Percentiles rank a stretch among this genome's conserved stretches.
Evolutionary conservation across 2,329 filamentous ascomycete species (phyloP).

Genomic region (Colletotrichum endophyticum): DNA sequence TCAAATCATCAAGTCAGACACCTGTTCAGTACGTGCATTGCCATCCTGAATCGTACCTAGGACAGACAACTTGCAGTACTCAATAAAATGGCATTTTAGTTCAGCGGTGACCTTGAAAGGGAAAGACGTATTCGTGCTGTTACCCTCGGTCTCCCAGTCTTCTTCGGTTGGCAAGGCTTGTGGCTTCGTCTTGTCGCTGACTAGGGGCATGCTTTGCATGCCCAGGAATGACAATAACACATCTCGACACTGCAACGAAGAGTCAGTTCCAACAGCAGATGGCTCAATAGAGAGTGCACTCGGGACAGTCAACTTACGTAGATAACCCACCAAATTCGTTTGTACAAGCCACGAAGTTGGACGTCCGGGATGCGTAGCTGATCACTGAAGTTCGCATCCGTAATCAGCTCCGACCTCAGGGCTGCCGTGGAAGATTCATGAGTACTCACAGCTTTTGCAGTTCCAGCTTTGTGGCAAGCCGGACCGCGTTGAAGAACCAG

Average conservation of each 20-base stretch:
- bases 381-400: rapidly evolving
- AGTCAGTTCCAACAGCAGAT: not conserved
- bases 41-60: not conserved
- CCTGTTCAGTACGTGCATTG: not conserved
- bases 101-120: not conserved
- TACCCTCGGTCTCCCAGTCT: not conserved
- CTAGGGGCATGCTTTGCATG: not conserved
- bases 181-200: not conserved
- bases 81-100: not conserved
- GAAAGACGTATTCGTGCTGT: not conserved
- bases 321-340: not conserved
- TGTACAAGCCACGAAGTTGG: not conserved
- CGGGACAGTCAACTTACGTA: not conserved
- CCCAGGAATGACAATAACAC: not conserved
- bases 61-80: not conserved
- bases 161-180: not conserved
- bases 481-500: not conserved
- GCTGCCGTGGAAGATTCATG: no score
- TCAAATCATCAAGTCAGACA: not conserved
- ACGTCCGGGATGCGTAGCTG: not conserved
- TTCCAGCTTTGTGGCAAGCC: not conserved
- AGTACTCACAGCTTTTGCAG: not conserved
- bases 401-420: not conserved
- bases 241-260: not conserved
- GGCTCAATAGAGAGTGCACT: not conserved